Evolutionary conservation across 1,284 basidiomycete genomes (phyloP).

Genomic region (Cryptococcus sp.): DNA sequence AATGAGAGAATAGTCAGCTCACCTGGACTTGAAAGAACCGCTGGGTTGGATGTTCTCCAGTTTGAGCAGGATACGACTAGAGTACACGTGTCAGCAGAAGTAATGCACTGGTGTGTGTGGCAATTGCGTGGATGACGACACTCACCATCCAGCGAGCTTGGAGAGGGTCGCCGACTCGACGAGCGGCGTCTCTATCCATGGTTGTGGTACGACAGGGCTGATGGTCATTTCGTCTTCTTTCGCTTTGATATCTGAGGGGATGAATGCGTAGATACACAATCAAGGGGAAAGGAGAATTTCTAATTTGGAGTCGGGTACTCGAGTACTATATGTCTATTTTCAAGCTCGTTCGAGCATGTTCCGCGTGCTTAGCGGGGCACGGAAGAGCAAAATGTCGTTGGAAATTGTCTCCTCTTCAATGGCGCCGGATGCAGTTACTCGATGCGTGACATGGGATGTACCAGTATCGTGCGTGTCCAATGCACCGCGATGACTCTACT

Average conservation of each 20-base stretch:
- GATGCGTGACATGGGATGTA: too few species aligned
- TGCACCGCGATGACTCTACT: too few species aligned
- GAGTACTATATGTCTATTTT: too few species aligned
- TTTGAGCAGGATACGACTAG: slow-evolving; percentile 32
- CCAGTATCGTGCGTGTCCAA: too few species aligned
- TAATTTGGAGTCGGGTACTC: too few species aligned
- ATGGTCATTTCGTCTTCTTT: background rate
- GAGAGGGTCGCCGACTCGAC: slow-evolving; percentile 27
- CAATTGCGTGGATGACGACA: background rate
- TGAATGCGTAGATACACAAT: background rate
- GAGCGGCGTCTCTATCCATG: slow-evolving; percentile 37
- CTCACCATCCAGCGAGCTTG: slow-evolving; percentile 36
- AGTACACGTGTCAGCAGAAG: background rate
- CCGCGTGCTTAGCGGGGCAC: too few species aligned
- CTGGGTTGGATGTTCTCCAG: slow-evolving; percentile 37
- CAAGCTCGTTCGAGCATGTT: too few species aligned
- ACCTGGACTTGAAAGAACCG: slow-evolving; percentile 41
- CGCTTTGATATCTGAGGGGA: slow-evolving; percentile 11
- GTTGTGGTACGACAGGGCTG: slow-evolving; percentile 6
- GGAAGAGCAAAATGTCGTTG: too few species aligned
- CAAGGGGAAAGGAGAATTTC: too few species aligned
- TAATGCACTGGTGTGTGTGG: background rate
- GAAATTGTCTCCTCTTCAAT: too few species aligned
- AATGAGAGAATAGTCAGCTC: slow-evolving; percentile 1
- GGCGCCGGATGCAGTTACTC: too few species aligned